Evolutionary conservation across 495 filamentous ascomycete species (phyloP).

Genomic region (Acidomyces sp.): DNA sequence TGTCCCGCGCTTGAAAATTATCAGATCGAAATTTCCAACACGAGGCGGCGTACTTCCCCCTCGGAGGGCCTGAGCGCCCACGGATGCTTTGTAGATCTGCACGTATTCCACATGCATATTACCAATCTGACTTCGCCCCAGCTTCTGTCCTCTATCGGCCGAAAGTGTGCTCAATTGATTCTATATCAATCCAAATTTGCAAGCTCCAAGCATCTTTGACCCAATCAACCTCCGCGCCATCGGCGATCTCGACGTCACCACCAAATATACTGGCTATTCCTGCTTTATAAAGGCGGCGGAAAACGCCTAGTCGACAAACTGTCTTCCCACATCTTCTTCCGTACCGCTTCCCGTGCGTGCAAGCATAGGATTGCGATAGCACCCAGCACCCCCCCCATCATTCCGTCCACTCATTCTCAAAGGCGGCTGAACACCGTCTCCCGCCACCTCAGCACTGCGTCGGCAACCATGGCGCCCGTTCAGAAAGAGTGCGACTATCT

Average conservation of each 20-base stretch:
- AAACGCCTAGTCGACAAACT: conserved; percentile 28
- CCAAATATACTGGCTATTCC: no score
- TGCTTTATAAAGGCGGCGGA: no score
- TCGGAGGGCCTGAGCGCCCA: no score
- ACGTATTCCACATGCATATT: not conserved
- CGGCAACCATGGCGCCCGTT: conserved; percentile 34
- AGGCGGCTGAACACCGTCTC: conserved; percentile 25
- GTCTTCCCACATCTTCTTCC: conserved; percentile 26
- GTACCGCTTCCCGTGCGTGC: conserved; percentile 17
- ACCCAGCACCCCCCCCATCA: conserved; percentile 17
- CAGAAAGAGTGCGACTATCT: conserved; percentile 40
- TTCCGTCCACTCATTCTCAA: no score
- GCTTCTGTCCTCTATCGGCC: not conserved
- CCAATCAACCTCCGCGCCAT: not conserved
- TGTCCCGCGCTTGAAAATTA: no score
- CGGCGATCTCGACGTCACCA: not conserved
- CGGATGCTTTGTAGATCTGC: no score
- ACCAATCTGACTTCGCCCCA: not conserved
- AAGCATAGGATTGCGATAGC: conserved; percentile 2
- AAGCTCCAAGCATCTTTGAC: no score
- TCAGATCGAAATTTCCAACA: no score
- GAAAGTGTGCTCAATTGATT: not conserved
- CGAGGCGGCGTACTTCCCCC: no score
- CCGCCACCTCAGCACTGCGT: conserved; percentile 31
- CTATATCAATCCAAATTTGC: no score